Conservation (phyloP, 768 basidiomycete species). For the Suillus discolor region DNA sequence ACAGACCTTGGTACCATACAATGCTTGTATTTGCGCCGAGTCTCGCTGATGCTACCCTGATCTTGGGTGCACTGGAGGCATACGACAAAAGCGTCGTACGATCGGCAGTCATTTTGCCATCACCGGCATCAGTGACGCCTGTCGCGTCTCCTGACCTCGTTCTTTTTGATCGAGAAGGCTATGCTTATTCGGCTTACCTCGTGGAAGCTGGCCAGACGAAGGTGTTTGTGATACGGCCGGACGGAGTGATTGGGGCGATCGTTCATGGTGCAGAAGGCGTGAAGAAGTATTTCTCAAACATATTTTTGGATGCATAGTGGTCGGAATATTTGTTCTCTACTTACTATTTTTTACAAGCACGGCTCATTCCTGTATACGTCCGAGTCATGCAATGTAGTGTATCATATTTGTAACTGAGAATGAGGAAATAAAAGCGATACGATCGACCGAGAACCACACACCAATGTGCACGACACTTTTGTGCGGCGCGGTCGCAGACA, state of each 20-base stretch:
- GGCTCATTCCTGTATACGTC: too few relatives aligned
- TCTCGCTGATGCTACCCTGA: slow-evolving; percentile 11
- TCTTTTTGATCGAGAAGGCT: slow-evolving; percentile 35
- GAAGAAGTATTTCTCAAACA: not conserved
- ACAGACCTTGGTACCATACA: slow-evolving; percentile 19
- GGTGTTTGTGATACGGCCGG: slow-evolving; percentile 33
- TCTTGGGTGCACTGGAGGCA: not conserved
- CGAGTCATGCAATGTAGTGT: too few relatives aligned
- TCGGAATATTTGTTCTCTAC: not conserved
- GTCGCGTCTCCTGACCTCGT: slow-evolving; percentile 25
- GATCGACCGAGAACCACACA: too few relatives aligned
- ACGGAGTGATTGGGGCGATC: slow-evolving; percentile 28
- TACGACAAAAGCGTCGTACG: not conserved
- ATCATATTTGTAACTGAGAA: too few relatives aligned
- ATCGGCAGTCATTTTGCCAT: slow-evolving; percentile 7
- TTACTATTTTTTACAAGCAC: too few relatives aligned
- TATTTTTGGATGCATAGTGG: not conserved
- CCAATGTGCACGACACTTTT: too few relatives aligned
- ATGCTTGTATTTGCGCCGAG: slow-evolving; percentile 15
- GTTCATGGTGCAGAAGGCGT: slow-evolving; percentile 24
- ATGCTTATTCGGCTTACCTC: slow-evolving; percentile 40
- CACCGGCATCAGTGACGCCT: not conserved
- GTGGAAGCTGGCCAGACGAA: slow-evolving; percentile 31
- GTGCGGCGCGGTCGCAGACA: too few relatives aligned
- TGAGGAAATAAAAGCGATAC: too few relatives aligned